Evolutionary conservation across 768 basidiomycete species (phyloP).

Genomic region (Suillus variegatus): DNA sequence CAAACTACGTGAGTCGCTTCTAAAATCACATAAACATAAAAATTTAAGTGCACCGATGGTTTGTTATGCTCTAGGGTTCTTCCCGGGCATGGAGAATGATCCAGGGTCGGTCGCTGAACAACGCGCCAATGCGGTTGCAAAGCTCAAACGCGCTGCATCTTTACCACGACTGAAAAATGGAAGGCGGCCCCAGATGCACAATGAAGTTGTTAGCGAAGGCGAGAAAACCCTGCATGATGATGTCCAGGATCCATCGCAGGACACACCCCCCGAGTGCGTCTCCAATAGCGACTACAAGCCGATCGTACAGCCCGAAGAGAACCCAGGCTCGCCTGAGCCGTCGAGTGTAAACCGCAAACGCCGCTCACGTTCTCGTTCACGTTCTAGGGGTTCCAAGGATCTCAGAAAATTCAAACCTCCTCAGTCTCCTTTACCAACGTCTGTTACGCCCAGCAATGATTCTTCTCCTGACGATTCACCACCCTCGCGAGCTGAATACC

Average conservation of each 20-base stretch:
- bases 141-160: conserved; percentile 89
- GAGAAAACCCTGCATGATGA: conserved; percentile 56
- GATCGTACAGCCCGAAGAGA: conserved; percentile 30
- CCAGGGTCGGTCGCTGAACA: conserved; percentile 63
- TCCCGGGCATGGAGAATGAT: conserved; percentile 35
- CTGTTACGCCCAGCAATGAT: conserved; percentile 54
- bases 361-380: conserved; percentile 69
- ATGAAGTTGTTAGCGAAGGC: conserved; percentile 80
- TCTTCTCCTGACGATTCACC: conserved; percentile 68
- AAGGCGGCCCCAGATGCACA: conserved; percentile 83
- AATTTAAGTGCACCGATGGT: not conserved
- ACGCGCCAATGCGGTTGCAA: conserved; percentile 85
- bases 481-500: conserved; percentile 28
- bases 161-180: conserved; percentile 92
- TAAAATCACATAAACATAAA: not conserved
- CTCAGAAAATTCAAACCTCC: conserved; percentile 58
- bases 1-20: conserved; percentile 6
- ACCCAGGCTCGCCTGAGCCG: conserved; percentile 42
- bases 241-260: conserved; percentile 25
- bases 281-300: conserved; percentile 25
- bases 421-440: conserved; percentile 46
- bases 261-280: conserved; percentile 10
- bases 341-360: conserved; percentile 53
- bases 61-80: conserved; percentile 8
- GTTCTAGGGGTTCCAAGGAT: conserved; percentile 66